Evolutionary conservation across 2,329 filamentous ascomycete species (phyloP).

Genomic region (Cordyceps farinosa): DNA sequence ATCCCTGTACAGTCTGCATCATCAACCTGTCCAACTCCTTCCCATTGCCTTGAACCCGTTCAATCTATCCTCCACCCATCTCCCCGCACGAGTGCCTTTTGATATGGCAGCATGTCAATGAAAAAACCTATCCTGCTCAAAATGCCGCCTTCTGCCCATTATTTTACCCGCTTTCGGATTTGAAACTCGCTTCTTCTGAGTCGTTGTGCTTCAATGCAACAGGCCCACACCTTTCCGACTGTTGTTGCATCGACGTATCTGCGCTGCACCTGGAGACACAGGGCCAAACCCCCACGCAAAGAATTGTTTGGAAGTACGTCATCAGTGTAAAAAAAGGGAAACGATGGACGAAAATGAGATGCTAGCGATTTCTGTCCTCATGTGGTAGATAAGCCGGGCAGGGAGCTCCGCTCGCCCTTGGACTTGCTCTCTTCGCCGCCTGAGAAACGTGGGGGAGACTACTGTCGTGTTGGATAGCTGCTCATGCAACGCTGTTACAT

Average conservation of each 20-base stretch:
- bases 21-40: background rate
- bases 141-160: background rate
- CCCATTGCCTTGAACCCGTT: background rate
- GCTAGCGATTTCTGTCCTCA: too few species aligned
- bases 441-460: too few species aligned
- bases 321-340: too few species aligned
- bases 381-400: too few species aligned
- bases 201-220: background rate
- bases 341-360: too few species aligned
- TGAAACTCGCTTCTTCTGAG: background rate
- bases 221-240: background rate
- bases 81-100: background rate
- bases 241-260: background rate
- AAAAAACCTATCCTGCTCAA: background rate
- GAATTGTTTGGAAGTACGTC: too few species aligned
- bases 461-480: too few species aligned
- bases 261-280: background rate
- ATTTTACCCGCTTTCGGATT: background rate
- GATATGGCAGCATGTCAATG: background rate
- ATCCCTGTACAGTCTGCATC: background rate
- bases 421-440: too few species aligned
- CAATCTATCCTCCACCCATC: background rate
- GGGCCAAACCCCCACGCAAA: too few species aligned
- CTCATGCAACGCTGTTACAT: too few species aligned
- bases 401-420: too few species aligned